Base-by-base conservation (phyloP, 148 eudicot genomes). In the Persicaria maculosa region DNA sequence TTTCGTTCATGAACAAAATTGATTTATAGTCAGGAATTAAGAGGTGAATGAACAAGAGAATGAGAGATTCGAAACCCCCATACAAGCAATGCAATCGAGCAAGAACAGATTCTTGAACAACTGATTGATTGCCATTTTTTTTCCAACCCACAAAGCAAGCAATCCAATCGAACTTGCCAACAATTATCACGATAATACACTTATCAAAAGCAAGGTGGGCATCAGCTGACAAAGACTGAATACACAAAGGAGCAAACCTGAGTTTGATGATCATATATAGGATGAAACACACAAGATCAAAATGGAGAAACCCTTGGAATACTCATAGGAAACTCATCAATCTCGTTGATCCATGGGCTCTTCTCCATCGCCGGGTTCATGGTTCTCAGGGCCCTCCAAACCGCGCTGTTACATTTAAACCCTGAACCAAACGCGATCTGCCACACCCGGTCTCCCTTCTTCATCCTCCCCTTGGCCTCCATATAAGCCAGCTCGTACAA, bases 371-470 rank as follows among this genome's bases (percentile, higher is more conserved):
- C 83, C 2, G 91, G 91, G 69, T 85, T 83, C 4, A 87, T 75
- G 14, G 84, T 87, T 80, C 86, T 78, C 40, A 89, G 74, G 15
- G 91, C 81, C 76, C 83, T 89, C 93, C 91, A 89, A 16, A 89
- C 89, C 2, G 93, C 93, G 22, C 93, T 89, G 81, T 89, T 89
- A 71, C 93, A 89, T 79, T 89, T 89, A 44, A 89, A 89, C 14
- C 93, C 93, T 0, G 91, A 89, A 25, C 91, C 91, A 54, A 89
- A 89, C 0, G 91, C 93, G 54, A 89, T 89, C 77, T 89, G 93
- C 93, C 93, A 89, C 1, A 87, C 86, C 47, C 93, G 80, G 8
- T 89, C 93, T 75, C 93, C 93, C 72, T 71, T 89, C 85, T 54
- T 82, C 76, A 89, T 79, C 81, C 93, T 84, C 55, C 93, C 93